Conservation (phyloP, 2,329 filamentous ascomycete species). For the Ophiostoma pallidulum region DNA sequence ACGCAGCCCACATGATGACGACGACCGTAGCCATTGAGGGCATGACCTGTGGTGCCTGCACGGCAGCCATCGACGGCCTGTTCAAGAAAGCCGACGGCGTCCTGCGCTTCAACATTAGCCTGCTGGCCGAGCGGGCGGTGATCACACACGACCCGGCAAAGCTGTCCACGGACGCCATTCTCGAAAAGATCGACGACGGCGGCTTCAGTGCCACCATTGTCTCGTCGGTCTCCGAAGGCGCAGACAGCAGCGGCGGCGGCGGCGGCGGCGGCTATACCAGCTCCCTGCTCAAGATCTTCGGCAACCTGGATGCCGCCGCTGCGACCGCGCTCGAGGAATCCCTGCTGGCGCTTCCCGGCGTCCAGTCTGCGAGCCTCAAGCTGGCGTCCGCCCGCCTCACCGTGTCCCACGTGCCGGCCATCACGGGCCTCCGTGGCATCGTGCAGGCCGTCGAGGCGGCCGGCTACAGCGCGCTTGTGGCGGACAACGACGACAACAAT, state of each 20-base stretch:
- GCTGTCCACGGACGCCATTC: conserved; percentile 64
- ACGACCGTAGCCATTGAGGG: conserved; percentile 87
- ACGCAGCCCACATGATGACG: conserved; percentile 48
- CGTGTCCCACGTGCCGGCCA: conserved; percentile 60
- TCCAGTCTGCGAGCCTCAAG: conserved; percentile 65
- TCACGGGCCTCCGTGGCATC: conserved; percentile 69
- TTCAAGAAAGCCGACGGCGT: conserved; percentile 71
- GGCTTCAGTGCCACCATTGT: conserved; percentile 82
- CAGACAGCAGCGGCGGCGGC: conserved; percentile 46
- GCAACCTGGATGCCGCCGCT: conserved; percentile 60
- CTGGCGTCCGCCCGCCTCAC: conserved; percentile 64
- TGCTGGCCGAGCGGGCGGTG: conserved; percentile 85
- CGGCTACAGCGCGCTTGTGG: conserved; percentile 80
- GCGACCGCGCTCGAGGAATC: conserved; percentile 62
- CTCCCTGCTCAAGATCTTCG: conserved; percentile 76
- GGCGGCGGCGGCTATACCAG: conserved; percentile 47
- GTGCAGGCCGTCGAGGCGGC: conserved; percentile 74
- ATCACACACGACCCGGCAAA: conserved; percentile 70
- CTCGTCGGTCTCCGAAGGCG: conserved; percentile 57
- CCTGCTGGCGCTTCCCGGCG: conserved; percentile 56
- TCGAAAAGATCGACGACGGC: conserved; percentile 75
- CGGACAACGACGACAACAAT: conserved; percentile 91
- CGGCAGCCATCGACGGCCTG: conserved; percentile 76
- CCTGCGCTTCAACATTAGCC: conserved; percentile 84
- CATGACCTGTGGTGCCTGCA: conserved; percentile 97